These are phyloP conservation scores for Neospora caninum DNA, from an alignment of 169 alveolate genomes.

Conservation along the genomic window DNA sequence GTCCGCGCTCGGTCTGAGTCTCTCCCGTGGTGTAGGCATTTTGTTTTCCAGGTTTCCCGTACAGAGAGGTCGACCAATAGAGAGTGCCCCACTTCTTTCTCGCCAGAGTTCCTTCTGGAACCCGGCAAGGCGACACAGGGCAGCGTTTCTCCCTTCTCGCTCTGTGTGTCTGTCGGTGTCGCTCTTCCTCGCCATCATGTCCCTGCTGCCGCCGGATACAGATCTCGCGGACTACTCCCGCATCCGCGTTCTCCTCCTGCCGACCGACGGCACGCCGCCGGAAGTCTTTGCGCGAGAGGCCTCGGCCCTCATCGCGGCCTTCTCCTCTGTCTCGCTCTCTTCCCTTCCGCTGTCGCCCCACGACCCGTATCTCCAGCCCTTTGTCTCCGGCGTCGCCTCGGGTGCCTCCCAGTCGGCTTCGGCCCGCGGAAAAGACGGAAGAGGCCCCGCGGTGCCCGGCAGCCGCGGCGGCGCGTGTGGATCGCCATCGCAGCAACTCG, in stretches of 20 bases:
- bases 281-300: slow-evolving; percentile 1
- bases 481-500: slow-evolving; percentile 13
- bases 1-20: no score
- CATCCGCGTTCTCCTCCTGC: slow-evolving; percentile 49
- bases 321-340: slow-evolving; percentile 31
- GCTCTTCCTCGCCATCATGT: not conserved
- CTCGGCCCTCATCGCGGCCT: not conserved
- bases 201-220: slow-evolving; percentile 47
- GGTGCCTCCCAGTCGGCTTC: not conserved
- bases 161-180: not conserved
- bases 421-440: not conserved
- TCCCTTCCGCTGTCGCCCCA: slow-evolving; percentile 24
- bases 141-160: no score
- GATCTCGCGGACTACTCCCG: slow-evolving; percentile 29
- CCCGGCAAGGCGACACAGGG: no score
- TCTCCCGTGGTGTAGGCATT: no score
- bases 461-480: not conserved
- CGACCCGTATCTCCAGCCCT: slow-evolving; percentile 45
- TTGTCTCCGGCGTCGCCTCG: not conserved
- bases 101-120: not conserved
- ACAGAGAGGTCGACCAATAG: no score
- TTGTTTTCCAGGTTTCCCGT: no score
- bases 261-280: slow-evolving; percentile 45
- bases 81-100: not conserved
- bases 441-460: not conserved